These are phyloP conservation scores for Yamadazyma diospyri DNA, from an alignment of 1,139 yeast species.

Conservation along the genomic window DNA sequence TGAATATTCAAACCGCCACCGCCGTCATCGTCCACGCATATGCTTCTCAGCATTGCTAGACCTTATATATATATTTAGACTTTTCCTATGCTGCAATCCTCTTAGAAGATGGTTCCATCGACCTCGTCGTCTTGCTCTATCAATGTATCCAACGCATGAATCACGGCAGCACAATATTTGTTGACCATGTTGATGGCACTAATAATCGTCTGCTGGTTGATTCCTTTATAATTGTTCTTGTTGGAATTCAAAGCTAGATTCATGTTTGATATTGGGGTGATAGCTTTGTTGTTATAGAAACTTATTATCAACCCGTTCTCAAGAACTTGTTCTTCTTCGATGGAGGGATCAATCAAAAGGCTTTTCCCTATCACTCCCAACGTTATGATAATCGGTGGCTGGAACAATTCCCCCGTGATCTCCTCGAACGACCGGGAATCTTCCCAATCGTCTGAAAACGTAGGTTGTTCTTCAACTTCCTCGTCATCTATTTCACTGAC, in stretches of 20 bases:
- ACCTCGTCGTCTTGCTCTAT: constrained; percentile 35
- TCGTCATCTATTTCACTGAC: constrained; percentile 56
- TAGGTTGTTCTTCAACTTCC: constrained; percentile 80
- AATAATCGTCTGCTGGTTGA: constrained; percentile 25
- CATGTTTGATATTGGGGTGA: constrained; percentile 60
- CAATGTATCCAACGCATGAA: constrained; percentile 37
- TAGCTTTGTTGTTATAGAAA: constrained; percentile 61
- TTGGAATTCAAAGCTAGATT: constrained; percentile 46
- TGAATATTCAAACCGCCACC: constrained; percentile 96
- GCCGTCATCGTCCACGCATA: constrained; percentile 93
- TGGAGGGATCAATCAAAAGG: constrained; percentile 74
- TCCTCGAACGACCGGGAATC: constrained; percentile 46
- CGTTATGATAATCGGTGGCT: constrained; percentile 75
- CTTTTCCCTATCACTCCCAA: constrained; percentile 71
- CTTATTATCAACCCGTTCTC: constrained; percentile 77
- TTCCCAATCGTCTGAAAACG: constrained; percentile 86
- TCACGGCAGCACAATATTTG: constrained; percentile 32
- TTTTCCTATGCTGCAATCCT: too few relatives aligned
- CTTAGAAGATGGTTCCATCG: constrained; percentile 28
- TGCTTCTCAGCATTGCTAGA: constrained; percentile 66
- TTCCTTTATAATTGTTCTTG: constrained; percentile 41
- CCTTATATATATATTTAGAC: constrained; percentile 2
- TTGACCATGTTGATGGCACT: constrained; percentile 30
- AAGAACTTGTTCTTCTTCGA: constrained; percentile 80
- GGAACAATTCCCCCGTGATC: constrained; percentile 30